Conservation (phyloP, 768 basidiomycete genomes). For the Mycena capillaripes region DNA sequence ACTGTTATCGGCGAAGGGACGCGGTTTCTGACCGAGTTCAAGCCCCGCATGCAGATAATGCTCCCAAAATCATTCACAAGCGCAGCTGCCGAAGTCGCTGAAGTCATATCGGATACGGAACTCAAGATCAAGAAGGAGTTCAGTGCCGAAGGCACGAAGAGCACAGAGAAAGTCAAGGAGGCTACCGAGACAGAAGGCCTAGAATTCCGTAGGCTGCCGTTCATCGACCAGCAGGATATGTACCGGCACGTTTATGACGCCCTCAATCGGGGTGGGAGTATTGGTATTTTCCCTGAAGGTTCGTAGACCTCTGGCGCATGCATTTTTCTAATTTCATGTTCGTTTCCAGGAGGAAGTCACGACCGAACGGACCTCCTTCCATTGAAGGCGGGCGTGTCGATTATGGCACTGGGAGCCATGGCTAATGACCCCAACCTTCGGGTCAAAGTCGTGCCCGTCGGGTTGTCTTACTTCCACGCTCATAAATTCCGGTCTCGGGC, state of each 20-base stretch:
- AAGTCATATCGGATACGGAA: constrained; percentile 91
- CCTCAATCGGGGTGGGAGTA: constrained; percentile 87
- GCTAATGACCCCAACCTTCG: constrained; percentile 87
- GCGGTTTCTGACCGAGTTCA: constrained; percentile 79
- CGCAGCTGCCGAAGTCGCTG: constrained; percentile 40
- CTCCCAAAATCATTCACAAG: constrained; percentile 79
- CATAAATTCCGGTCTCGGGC: constrained; percentile 95
- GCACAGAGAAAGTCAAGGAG: constrained; percentile 79
- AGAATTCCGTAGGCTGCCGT: constrained; percentile 86
- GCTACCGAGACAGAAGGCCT: constrained; percentile 72
- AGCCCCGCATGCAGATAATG: constrained; percentile 87
- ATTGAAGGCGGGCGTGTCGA: constrained; percentile 95
- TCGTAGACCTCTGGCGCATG: constrained; percentile 25
- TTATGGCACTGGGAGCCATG: constrained; percentile 99
- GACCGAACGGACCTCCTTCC: constrained; percentile 97
- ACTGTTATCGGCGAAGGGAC: constrained; percentile 89
- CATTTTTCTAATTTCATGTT: background rate
- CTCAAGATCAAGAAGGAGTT: constrained; percentile 90
- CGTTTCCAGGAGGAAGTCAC: constrained; percentile 88
- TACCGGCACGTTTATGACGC: constrained; percentile 93
- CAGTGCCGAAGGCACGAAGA: constrained; percentile 74
- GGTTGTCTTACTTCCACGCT: constrained; percentile 81
- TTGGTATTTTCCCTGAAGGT: constrained; percentile 99
- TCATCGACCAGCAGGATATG: constrained; percentile 95
- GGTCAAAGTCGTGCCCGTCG: constrained; percentile 94